These are phyloP conservation scores for Pestalotiopsis sp. DNA, from an alignment of 2,329 filamentous ascomycete species.

Conservation along the genomic window DNA sequence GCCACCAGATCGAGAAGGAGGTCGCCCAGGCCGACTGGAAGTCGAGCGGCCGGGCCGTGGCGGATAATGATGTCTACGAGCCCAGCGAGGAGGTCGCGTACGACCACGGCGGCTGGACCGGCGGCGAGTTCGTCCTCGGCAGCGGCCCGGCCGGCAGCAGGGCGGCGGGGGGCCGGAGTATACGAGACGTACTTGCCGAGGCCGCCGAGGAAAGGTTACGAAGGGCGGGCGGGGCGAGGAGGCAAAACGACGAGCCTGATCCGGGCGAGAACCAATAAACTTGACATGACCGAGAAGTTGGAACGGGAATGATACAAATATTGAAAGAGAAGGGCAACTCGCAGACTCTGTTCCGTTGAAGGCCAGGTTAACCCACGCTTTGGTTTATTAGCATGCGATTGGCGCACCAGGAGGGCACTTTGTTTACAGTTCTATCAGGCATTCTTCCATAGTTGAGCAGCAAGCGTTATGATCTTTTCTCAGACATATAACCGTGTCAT, in stretches of 20 bases:
- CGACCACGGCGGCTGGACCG: constrained; percentile 77
- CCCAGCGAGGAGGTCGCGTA: constrained; percentile 57
- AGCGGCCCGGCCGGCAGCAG: constrained; percentile 36
- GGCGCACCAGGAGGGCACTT: neutral
- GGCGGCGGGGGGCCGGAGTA: constrained; percentile 49
- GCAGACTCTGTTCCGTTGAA: neutral
- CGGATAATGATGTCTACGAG: constrained; percentile 64
- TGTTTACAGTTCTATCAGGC: neutral
- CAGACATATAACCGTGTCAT: too few species aligned
- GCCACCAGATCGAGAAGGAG: constrained; percentile 83
- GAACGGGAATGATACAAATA: neutral
- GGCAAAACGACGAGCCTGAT: constrained; percentile 12
- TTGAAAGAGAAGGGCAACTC: neutral
- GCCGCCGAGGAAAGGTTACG: constrained; percentile 71
- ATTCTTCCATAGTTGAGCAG: neutral
- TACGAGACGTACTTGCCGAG: constrained; percentile 74
- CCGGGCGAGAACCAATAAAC: neutral
- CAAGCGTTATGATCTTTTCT: neutral
- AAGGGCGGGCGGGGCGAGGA: constrained; percentile 38
- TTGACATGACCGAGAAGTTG: too few species aligned
- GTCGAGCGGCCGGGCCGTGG: constrained; percentile 67
- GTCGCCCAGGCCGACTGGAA: constrained; percentile 82
- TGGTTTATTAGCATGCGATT: neutral
- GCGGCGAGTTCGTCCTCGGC: constrained; percentile 77
- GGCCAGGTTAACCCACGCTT: too few species aligned